Conservation (phyloP, 2,329 filamentous ascomycete species). For the Dendryphion nanum region DNA sequence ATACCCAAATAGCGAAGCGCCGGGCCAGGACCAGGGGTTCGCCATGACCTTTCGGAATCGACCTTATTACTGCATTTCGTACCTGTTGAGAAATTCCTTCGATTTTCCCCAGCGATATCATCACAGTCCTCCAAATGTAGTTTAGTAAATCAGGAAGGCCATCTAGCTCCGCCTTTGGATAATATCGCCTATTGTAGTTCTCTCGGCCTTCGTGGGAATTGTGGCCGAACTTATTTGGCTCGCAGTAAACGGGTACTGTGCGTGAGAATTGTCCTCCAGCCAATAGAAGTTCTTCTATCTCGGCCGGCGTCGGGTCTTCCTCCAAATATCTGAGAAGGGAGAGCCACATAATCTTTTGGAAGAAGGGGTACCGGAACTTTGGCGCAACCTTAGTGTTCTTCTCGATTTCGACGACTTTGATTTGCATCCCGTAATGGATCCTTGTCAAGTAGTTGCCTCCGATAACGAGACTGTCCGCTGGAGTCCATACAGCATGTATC, state of each 20-base stretch:
- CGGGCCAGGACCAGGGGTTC: constrained; percentile 61
- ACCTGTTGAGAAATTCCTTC: constrained; percentile 60
- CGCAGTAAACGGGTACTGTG: constrained; percentile 56
- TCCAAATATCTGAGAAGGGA: constrained; percentile 63
- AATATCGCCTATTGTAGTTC: constrained; percentile 60
- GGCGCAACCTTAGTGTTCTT: constrained; percentile 64
- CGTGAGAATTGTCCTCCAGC: constrained; percentile 57
- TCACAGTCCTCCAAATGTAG: constrained; percentile 62
- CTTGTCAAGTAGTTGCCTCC: constrained; percentile 69
- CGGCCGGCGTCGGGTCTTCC: constrained; percentile 61
- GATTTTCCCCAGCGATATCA: constrained; percentile 60
- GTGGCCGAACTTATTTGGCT: constrained; percentile 55
- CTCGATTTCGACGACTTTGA: constrained; percentile 64
- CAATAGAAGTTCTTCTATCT: constrained; percentile 55
- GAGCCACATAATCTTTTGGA: constrained; percentile 70
- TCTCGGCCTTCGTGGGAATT: constrained; percentile 51
- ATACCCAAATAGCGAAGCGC: constrained; percentile 63
- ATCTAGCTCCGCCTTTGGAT: constrained; percentile 61
- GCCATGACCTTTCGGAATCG: constrained; percentile 61
- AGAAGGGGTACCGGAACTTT: constrained; percentile 67
- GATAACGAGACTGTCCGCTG: constrained; percentile 66
- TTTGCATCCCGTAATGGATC: constrained; percentile 65
- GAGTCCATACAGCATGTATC: constrained; percentile 72
- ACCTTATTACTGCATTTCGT: constrained; percentile 59
- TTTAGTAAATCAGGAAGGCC: constrained; percentile 59